Percentiles rank a stretch among this genome's conserved stretches.
Conservation (phyloP, 2,329 filamentous ascomycete species). For the Paracoccidioides brasiliensis region DNA sequence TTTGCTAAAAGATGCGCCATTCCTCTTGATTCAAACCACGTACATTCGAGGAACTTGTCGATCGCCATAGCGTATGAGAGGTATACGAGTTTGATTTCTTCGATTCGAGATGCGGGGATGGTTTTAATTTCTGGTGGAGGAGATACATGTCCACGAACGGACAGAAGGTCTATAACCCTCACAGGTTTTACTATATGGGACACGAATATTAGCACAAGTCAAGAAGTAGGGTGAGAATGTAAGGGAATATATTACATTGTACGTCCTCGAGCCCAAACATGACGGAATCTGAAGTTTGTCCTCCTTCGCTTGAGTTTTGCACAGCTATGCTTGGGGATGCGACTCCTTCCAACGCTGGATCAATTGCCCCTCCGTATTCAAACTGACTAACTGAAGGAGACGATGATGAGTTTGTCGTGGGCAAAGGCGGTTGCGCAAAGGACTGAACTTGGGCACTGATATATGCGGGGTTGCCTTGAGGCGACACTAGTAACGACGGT, state of each 20-base stretch:
- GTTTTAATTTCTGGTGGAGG: slow-evolving; percentile 41
- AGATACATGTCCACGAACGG: slow-evolving; percentile 47
- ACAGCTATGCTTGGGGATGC: neutral
- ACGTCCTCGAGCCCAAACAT: slow-evolving; percentile 2
- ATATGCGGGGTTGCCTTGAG: neutral
- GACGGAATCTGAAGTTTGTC: neutral
- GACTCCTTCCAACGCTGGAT: slow-evolving; percentile 47
- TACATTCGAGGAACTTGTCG: slow-evolving; percentile 65
- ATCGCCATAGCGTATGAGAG: slow-evolving; percentile 63
- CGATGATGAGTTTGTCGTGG: slow-evolving; percentile 12
- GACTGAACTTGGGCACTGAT: neutral
- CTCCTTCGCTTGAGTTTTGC: neutral
- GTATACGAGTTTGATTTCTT: slow-evolving; percentile 60
- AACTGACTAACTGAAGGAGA: slow-evolving; percentile 33
- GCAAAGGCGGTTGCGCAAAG: neutral
- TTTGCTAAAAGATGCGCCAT: slow-evolving; percentile 42
- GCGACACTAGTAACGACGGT: slow-evolving; percentile 25
- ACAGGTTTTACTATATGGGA: slow-evolving; percentile 47
- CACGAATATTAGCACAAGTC: slow-evolving; percentile 30
- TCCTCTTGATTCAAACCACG: slow-evolving; percentile 58
- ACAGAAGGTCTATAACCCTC: slow-evolving; percentile 60
- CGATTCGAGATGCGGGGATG: slow-evolving; percentile 37
- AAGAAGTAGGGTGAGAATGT: neutral
- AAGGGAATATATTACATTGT: slow-evolving; percentile 28
- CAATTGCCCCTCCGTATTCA: slow-evolving; percentile 50